Percentiles rank a stretch among this genome's conserved stretches.
Evolutionary conservation across 2,329 filamentous ascomycete species (phyloP).

Genomic region (Colletotrichum melonis): DNA sequence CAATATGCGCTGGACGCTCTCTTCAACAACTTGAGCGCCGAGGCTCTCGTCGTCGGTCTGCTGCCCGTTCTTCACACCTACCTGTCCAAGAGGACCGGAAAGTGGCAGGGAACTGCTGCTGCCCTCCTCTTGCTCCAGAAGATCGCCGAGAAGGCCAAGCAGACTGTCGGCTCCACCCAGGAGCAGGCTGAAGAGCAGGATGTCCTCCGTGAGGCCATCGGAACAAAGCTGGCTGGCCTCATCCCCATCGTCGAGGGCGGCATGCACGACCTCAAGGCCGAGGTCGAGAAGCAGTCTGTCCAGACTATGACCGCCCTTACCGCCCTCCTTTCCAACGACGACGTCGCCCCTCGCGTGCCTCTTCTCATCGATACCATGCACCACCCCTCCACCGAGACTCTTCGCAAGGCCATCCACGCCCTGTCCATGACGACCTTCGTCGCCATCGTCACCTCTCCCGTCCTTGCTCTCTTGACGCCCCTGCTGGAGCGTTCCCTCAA

Average conservation of each 20-base stretch:
- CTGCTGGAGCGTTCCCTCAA: slow-evolving; percentile 95
- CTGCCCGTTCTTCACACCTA: slow-evolving; percentile 82
- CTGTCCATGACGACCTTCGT: slow-evolving; percentile 99
- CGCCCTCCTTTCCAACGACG: slow-evolving; percentile 93
- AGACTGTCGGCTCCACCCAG: slow-evolving; percentile 80
- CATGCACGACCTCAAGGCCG: slow-evolving; percentile 96
- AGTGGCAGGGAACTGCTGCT: slow-evolving; percentile 96
- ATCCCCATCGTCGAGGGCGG: slow-evolving; percentile 92
- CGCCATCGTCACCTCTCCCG: slow-evolving; percentile 93
- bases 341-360: slow-evolving; percentile 91
- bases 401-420: slow-evolving; percentile 96
- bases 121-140: slow-evolving; percentile 87
- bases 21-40: slow-evolving; percentile 81
- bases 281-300: slow-evolving; percentile 89
- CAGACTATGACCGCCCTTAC: slow-evolving; percentile 93
- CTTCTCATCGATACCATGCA: slow-evolving; percentile 96
- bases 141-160: slow-evolving; percentile 95
- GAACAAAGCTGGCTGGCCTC: slow-evolving; percentile 83
- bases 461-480: slow-evolving; percentile 92
- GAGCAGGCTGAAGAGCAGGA: slow-evolving; percentile 92
- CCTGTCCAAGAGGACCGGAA: slow-evolving; percentile 84
- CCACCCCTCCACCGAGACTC: slow-evolving; percentile 86
- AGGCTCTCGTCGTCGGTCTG: slow-evolving; percentile 85
- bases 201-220: slow-evolving; percentile 89
- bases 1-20: slow-evolving; percentile 94